A percentile compares a stretch with the other conserved stretches of the same genome.
These are phyloP conservation scores for Wallacemonas collosoma DNA, from an alignment of 208 protist genomes.

Conservation along the genomic window DNA sequence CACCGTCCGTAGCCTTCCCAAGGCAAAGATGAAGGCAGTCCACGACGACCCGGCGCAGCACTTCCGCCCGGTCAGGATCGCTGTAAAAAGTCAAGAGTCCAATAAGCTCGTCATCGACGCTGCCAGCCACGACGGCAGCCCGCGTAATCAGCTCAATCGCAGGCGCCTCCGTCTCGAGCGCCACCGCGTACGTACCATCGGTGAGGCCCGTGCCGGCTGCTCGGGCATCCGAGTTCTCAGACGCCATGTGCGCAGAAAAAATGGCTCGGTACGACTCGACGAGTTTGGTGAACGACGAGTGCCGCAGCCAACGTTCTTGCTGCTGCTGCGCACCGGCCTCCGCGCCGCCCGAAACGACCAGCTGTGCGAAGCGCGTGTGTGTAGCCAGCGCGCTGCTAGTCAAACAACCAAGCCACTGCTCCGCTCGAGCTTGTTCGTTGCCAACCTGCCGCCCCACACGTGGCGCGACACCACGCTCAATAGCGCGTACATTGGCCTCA, in stretches of 20 bases:
- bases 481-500: background rate
- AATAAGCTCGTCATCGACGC: conserved; percentile 26
- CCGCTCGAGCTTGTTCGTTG: background rate
- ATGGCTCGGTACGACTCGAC: background rate
- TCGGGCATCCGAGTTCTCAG: background rate
- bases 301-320: background rate
- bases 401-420: conserved; percentile 8
- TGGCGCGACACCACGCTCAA: background rate
- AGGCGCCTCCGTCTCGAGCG: conserved; percentile 10
- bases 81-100: conserved; percentile 49
- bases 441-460: background rate
- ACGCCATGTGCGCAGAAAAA: background rate
- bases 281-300: background rate
- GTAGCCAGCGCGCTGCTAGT: background rate
- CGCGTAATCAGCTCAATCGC: conserved; percentile 12
- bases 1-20: background rate
- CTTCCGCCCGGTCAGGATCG: conserved; percentile 48
- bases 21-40: conserved; percentile 25
- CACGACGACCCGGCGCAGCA: conserved; percentile 59
- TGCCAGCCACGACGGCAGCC: conserved; percentile 8
- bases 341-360: background rate
- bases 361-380: conserved; percentile 5
- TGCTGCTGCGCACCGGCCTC: too few species aligned
- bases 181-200: background rate
- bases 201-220: too few species aligned